phyloP scores from a whole-genome alignment of 2,329 filamentous ascomycete genomes.

The Colletotrichum incanum region DNA sequence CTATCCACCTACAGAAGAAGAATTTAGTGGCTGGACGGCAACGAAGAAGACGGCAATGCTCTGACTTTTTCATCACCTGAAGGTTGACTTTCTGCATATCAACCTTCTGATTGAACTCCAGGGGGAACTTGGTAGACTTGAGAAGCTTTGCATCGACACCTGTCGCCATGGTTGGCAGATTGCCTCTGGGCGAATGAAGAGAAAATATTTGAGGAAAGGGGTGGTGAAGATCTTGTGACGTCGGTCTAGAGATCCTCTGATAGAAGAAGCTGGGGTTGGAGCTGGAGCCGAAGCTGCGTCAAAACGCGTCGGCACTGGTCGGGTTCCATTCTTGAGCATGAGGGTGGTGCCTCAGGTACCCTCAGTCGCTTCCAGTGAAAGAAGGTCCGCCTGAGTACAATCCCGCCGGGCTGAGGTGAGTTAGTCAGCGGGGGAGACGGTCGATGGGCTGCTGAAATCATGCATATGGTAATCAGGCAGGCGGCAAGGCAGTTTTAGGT shows the following conservation, averaged over 20 bases:
- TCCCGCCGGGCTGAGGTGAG: not conserved
- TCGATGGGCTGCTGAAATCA: not conserved
- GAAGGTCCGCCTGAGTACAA: not conserved
- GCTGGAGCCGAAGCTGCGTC: slow-evolving; percentile 8
- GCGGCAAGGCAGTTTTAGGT: not conserved
- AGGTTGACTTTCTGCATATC: slow-evolving; percentile 98
- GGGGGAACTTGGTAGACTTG: slow-evolving; percentile 92
- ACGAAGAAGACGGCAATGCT: not conserved
- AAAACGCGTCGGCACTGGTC: slow-evolving; percentile 17
- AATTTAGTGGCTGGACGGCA: slow-evolving; percentile 32
- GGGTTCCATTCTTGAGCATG: not conserved
- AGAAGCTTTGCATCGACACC: slow-evolving; percentile 91
- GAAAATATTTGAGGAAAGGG: not conserved
- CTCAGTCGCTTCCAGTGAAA: not conserved
- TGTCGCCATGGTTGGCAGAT: slow-evolving; percentile 75
- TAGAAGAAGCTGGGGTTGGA: slow-evolving; percentile 2
- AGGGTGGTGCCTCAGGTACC: slow-evolving; percentile 14
- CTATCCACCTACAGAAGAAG: slow-evolving; percentile 84
- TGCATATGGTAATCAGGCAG: not conserved
- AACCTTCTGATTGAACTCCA: slow-evolving; percentile 94
- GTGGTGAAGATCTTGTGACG: slow-evolving; percentile 16
- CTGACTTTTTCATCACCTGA: slow-evolving; percentile 95
- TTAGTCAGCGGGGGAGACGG: not conserved
- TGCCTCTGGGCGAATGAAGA: slow-evolving; percentile 34
- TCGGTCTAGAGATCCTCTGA: slow-evolving; percentile 8